Evolutionary conservation across 176 grass and related monocot species (phyloP).

Genomic region (Cenchrus americanus): DNA sequence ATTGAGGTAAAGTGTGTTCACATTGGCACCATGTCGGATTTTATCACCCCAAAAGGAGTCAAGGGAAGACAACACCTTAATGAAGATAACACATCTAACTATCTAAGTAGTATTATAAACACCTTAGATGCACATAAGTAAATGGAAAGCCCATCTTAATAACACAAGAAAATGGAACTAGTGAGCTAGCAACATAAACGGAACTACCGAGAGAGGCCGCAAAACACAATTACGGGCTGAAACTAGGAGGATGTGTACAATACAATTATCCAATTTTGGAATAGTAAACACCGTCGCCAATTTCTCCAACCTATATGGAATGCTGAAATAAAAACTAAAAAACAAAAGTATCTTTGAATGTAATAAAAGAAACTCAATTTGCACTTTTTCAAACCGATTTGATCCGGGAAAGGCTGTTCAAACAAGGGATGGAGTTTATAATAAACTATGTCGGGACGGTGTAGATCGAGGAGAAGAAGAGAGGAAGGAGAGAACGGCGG

Average conservation of each 20-base stretch:
- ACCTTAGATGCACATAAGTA: not conserved
- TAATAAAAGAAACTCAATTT: not conserved
- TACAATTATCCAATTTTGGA: not conserved
- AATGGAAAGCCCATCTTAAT: not conserved
- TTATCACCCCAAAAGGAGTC: too few species aligned
- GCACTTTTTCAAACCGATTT: not conserved
- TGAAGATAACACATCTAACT: not conserved
- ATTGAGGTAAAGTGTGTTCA: not conserved
- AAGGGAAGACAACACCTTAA: not conserved
- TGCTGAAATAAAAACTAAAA: conserved; percentile 5
- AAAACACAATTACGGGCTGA: conserved; percentile 3
- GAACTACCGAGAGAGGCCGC: not conserved
- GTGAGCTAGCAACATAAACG: not conserved
- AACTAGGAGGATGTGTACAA: conserved; percentile 13
- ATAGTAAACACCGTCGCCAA: not conserved
- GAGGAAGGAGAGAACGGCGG: too few species aligned
- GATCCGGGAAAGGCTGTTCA: not conserved
- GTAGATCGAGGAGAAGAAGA: too few species aligned
- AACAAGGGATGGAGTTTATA: not conserved
- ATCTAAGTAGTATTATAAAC: not conserved
- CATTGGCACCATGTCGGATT: not conserved
- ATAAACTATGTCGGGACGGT: not conserved
- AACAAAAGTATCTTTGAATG: not conserved
- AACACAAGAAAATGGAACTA: not conserved
- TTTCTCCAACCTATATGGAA: conserved; percentile 19